A percentile compares a stretch with the other conserved stretches of the same genome.
phyloP scores from a whole-genome alignment of 129 eudicot species.

The Calendula officinalis region DNA sequence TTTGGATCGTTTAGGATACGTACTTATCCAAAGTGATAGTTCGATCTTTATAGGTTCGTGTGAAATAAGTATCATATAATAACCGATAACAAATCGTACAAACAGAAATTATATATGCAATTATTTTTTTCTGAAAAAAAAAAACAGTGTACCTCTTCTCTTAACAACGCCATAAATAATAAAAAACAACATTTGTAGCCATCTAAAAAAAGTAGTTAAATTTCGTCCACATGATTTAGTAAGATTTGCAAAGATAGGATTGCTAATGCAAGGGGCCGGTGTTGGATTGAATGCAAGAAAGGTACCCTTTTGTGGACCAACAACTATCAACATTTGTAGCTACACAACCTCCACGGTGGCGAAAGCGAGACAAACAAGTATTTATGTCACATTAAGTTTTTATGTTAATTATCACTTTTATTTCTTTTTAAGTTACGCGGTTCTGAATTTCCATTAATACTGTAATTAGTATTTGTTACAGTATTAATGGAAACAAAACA shows the following conservation, averaged over 20 bases:
- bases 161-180: not conserved
- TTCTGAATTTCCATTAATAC: not conserved
- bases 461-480: no score
- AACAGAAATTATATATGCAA: no score
- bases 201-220: not conserved
- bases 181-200: not conserved
- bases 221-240: conserved; percentile 9
- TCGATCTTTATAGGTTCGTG: no score
- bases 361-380: conserved; percentile 10
- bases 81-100: no score
- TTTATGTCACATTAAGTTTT: not conserved
- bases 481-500: no score
- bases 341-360: conserved; percentile 10
- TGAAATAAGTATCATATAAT: no score
- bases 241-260: conserved; percentile 11
- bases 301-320: conserved; percentile 26
- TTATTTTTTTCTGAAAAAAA: no score
- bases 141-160: no score
- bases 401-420: not conserved
- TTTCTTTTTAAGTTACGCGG: not conserved
- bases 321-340: conserved; percentile 32
- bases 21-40: no score
- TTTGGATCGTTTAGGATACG: no score
- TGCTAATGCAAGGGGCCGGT: not conserved
- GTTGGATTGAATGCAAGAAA: conserved; percentile 26